Percentiles rank a stretch among this genome's conserved stretches.
Conservation (phyloP, 441 rosid genomes). For the Erodium chrysanthum region DNA sequence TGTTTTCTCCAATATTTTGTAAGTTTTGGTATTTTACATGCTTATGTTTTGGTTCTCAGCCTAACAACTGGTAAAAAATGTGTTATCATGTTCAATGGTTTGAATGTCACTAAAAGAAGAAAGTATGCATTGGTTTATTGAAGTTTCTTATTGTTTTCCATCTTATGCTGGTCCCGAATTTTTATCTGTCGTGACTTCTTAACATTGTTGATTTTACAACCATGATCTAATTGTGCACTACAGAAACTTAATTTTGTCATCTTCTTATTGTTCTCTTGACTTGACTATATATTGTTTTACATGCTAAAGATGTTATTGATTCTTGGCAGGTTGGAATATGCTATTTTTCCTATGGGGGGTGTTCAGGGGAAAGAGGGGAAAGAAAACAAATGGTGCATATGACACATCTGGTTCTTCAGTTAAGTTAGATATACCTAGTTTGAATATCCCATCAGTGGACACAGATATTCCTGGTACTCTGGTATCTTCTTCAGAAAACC, state of each 20-base stretch:
- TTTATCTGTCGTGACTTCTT: not conserved
- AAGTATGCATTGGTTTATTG: not conserved
- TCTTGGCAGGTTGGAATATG: conserved; percentile 86
- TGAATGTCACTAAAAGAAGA: not conserved
- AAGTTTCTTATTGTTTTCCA: not conserved
- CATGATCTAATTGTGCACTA: conserved; percentile 1
- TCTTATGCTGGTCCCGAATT: too few species aligned
- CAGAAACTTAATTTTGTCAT: not conserved
- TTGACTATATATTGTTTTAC: not conserved
- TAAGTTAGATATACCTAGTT: conserved; percentile 29
- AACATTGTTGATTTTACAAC: not conserved
- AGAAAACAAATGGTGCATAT: conserved; percentile 31
- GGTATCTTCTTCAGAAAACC: conserved; percentile 22
- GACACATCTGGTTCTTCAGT: conserved; percentile 22
- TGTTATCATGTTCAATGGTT: not conserved
- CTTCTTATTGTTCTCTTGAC: not conserved
- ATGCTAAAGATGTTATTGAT: conserved; percentile 16
- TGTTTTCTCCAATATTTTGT: not conserved
- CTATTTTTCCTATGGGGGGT: conserved; percentile 90
- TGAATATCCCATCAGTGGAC: conserved; percentile 26
- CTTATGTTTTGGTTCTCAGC: not conserved
- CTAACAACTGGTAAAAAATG: not conserved
- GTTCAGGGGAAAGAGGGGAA: conserved; percentile 69
- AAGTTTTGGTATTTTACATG: not conserved
- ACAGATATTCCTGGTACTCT: conserved; percentile 19